A percentile compares a stretch with the other conserved stretches of the same genome.
Evolutionary conservation across 176 grass and related monocot species (phyloP).

Genomic region (Melocanna baccifera): DNA sequence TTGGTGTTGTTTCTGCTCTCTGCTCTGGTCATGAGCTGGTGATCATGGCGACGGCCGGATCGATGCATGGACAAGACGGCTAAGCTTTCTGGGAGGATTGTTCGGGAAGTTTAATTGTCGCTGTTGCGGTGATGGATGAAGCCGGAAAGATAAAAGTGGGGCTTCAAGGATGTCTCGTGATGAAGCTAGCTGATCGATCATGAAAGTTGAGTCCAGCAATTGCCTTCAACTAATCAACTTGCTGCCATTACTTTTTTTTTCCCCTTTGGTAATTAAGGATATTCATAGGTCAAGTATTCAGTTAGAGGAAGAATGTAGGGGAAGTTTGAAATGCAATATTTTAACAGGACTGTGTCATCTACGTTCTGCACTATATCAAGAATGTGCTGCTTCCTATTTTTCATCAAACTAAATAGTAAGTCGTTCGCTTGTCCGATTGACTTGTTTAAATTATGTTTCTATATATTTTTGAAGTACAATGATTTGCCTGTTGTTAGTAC

Average conservation of each 20-base stretch:
- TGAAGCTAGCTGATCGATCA: conserved; percentile 22
- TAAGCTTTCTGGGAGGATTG: not conserved
- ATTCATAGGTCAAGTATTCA: not conserved
- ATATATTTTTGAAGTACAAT: too few relatives aligned
- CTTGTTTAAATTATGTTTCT: too few relatives aligned
- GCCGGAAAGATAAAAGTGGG: not conserved
- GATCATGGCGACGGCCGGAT: not conserved
- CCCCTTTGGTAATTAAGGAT: not conserved
- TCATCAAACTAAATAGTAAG: too few relatives aligned
- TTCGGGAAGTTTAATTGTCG: not conserved
- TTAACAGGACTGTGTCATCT: too few relatives aligned
- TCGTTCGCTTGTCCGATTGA: too few relatives aligned
- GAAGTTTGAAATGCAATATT: not conserved
- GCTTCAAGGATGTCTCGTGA: conserved; percentile 52
- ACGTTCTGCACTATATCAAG: too few relatives aligned
- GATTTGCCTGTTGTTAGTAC: too few relatives aligned
- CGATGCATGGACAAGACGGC: not conserved
- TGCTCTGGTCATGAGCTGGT: not conserved
- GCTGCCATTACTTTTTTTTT: not conserved
- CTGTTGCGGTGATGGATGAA: not conserved
- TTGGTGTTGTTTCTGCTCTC: not conserved
- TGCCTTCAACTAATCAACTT: not conserved
- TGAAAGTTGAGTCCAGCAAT: conserved; percentile 6
- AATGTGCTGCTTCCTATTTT: too few relatives aligned
- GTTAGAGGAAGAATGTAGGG: not conserved